These are phyloP conservation scores for Gossypium turneri DNA, from an alignment of 345 rosid genomes.

Conservation along the genomic window DNA sequence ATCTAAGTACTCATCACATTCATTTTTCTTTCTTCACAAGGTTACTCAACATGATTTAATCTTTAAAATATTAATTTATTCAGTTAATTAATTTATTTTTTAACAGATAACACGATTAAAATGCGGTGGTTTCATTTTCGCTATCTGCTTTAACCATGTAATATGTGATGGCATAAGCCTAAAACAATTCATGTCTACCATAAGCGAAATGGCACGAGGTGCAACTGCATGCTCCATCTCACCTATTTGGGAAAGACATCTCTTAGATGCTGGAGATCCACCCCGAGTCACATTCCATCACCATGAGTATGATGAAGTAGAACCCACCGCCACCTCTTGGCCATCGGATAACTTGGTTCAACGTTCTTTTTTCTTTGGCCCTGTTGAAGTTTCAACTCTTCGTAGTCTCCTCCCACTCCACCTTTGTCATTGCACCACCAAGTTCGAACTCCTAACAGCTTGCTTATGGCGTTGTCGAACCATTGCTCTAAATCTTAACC, in stretches of 20 bases:
- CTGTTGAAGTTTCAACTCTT: conserved; percentile 29
- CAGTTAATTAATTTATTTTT: no score
- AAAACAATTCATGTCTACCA: conserved; percentile 32
- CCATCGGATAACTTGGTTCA: conserved; percentile 23
- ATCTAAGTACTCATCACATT: no score
- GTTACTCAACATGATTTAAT: no score
- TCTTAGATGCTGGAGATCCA: conserved; percentile 28
- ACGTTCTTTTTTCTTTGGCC: conserved; percentile 51
- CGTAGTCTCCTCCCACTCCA: conserved; percentile 29
- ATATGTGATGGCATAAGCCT: conserved; percentile 44
- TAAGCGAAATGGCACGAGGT: conserved; percentile 42
- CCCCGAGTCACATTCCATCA: conserved; percentile 36
- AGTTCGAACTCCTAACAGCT: conserved; percentile 42
- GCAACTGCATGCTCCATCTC: conserved; percentile 24
- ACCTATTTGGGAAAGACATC: conserved; percentile 46
- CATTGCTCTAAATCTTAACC: conserved; percentile 37
- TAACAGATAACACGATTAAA: conserved; percentile 39
- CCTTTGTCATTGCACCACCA: conserved; percentile 27
- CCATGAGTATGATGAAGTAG: conserved; percentile 41
- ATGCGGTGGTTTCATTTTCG: conserved; percentile 42
- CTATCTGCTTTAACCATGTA: conserved; percentile 40
- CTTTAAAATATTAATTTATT: no score
- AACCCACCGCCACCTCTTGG: not conserved
- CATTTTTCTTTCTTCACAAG: no score
- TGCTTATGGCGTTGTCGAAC: conserved; percentile 60